Percentiles rank a stretch among this genome's conserved stretches.
These are phyloP conservation scores for Triticum turgidum DNA, from an alignment of 176 grass and related monocot genomes.

Conservation along the genomic window DNA sequence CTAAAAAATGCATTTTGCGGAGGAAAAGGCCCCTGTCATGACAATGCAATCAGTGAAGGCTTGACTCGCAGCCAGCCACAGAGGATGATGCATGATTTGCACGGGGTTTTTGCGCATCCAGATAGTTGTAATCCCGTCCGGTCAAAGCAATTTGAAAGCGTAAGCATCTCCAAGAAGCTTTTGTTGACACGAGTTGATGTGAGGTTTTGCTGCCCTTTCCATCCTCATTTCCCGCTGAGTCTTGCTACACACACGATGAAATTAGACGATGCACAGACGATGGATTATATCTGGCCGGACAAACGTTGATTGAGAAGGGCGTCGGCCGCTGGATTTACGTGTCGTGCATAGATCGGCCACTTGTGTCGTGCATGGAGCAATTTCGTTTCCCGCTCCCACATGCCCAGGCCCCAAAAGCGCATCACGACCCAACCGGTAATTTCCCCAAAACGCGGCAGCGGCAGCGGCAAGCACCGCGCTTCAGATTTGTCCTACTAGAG, in stretches of 20 bases:
- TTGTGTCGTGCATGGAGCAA: too few relatives aligned
- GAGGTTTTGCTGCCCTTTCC: slow-evolving; percentile 48
- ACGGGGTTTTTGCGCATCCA: neutral
- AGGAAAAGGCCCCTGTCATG: neutral
- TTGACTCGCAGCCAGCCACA: neutral
- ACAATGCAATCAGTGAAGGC: slow-evolving; percentile 6
- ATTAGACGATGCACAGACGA: too few relatives aligned
- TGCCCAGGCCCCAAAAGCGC: slow-evolving; percentile 36
- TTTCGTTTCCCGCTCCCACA: slow-evolving; percentile 55
- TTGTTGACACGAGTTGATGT: slow-evolving; percentile 55
- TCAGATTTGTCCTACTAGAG: slow-evolving; percentile 72
- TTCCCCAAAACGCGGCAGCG: neutral
- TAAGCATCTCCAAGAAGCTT: slow-evolving; percentile 66
- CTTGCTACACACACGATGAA: too few relatives aligned
- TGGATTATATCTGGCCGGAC: too few relatives aligned
- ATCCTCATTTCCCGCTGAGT: slow-evolving; percentile 55
- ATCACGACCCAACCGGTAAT: slow-evolving; percentile 21
- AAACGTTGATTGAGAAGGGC: too few relatives aligned
- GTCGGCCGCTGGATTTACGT: too few relatives aligned
- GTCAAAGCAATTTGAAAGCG: slow-evolving; percentile 61
- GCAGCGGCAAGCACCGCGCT: neutral
- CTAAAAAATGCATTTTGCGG: neutral
- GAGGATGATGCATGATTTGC: neutral
- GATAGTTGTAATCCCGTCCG: neutral
- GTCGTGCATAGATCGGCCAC: too few relatives aligned